Base-by-base conservation (phyloP, 2,329 filamentous ascomycete genomes). In the Dichotomopilus funicola region DNA sequence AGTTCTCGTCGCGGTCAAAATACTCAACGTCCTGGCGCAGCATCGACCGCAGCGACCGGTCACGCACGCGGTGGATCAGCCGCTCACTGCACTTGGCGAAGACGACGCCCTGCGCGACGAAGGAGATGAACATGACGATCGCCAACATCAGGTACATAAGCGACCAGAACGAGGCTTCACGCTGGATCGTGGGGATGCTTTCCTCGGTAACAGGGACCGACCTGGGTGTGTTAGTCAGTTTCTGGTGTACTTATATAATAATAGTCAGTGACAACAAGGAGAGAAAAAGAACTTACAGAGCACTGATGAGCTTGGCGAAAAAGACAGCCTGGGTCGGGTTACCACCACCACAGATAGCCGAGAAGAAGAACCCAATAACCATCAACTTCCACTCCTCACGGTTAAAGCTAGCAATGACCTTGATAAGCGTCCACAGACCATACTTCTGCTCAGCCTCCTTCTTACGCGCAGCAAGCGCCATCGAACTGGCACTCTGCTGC, bases 21-120 rank as follows among this genome's bases (percentile, higher is more conserved):
- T 91, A 97, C 34, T 84, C 77, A 56, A 97, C 91, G 60, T 97
- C 94, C 71, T 97, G 92, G 61, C 91, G 88, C 51, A 97, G 82
- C 75, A 97, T 90, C 31, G 86, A 79, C 36, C 91, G 81, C 76
- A 99, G 96, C 6, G 91, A 88, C 55, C 78, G 78, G 69, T 94
- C 85, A 63, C 94, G 83, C 1, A 92, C 89, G 19, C 90, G 85
- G 67, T 89, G 88, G 53, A 96, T 81, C 31, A 97, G 80, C 42
- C 84, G 80, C 73, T 95, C 89, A n/a, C 90, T 94, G 73, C 89
- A 91, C 65, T 84, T 85, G 13, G 90, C 91, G 63, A 97, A 91
- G 2, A 85, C 76, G 51, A 88, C 65, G 50, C 90, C 90, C 65
- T 92, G 87, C 5, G 74, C 70, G 19, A 79, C 70, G 64, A 87